phyloP scores from a whole-genome alignment of 2,329 filamentous ascomycete genomes.

The Ceratocystiopsis minuta region DNA sequence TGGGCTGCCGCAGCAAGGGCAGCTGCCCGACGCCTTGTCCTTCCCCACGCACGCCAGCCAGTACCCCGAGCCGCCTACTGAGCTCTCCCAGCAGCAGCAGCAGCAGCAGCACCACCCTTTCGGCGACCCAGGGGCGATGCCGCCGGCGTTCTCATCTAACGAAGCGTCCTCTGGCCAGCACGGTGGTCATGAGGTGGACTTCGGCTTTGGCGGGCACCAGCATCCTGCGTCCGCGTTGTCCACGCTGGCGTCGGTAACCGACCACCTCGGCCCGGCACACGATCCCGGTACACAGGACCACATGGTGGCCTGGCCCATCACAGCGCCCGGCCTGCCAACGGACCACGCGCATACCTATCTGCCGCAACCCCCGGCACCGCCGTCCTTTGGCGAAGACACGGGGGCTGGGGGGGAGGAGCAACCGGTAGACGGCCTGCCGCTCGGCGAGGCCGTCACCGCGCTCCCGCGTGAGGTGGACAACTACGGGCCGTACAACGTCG shows the following conservation, averaged over 20 bases:
- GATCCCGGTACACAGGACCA: no score
- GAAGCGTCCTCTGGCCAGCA: not conserved
- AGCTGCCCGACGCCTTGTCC: not conserved
- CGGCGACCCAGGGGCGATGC: not conserved
- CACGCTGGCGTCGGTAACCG: no score
- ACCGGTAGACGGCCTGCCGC: no score
- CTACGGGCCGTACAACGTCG: slow-evolving; percentile 9
- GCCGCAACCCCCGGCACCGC: no score
- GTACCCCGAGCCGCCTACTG: slow-evolving; percentile 7
- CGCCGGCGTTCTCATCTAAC: not conserved
- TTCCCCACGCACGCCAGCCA: slow-evolving; percentile 1
- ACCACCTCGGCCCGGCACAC: not conserved
- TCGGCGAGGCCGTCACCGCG: no score
- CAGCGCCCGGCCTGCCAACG: not conserved
- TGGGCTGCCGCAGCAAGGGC: not conserved
- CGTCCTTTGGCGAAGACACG: slow-evolving; percentile 1
- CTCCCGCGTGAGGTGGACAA: slow-evolving; percentile 10
- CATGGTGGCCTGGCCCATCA: slow-evolving; percentile 6
- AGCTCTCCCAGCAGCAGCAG: not conserved
- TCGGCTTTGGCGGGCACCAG: not conserved
- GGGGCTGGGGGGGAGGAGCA: no score
- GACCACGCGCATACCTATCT: not conserved
- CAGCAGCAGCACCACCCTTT: not conserved
- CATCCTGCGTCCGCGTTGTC: no score
- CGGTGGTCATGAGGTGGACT: not conserved